Evolutionary conservation across 2,329 filamentous ascomycete species (phyloP).

Genomic region (Alternaria ventricosa): DNA sequence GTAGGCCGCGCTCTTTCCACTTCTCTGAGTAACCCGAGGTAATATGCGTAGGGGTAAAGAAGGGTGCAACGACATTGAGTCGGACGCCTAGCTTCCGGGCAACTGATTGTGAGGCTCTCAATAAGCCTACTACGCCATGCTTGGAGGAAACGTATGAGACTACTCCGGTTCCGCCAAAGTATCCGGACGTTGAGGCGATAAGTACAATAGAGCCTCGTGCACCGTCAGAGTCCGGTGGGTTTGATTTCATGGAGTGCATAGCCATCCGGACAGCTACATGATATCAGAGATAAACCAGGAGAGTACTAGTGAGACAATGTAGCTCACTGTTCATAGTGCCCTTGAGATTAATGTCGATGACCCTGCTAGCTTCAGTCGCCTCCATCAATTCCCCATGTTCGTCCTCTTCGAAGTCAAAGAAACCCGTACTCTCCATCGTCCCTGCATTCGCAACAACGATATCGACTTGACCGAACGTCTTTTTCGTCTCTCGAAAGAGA

Average conservation of each 20-base stretch:
- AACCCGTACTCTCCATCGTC: conserved; percentile 47
- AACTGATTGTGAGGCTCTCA: conserved; percentile 46
- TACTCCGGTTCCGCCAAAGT: conserved; percentile 54
- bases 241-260: conserved; percentile 45
- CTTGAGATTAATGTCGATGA: conserved; percentile 53
- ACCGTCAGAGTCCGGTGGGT: conserved; percentile 29
- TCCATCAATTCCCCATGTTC: conserved; percentile 38
- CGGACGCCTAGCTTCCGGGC: conserved; percentile 48
- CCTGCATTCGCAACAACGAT: conserved; percentile 54
- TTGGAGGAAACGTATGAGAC: conserved; percentile 54
- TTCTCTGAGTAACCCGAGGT: conserved; percentile 47
- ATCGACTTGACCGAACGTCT: conserved; percentile 47
- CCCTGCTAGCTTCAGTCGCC: conserved; percentile 27
- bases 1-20: conserved; percentile 51
- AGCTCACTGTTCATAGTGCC: conserved; percentile 54
- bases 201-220: conserved; percentile 49
- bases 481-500: conserved; percentile 42
- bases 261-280: conserved; percentile 31
- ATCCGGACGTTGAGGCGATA: conserved; percentile 52
- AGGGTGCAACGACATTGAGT: conserved; percentile 57
- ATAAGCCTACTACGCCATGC: conserved; percentile 51
- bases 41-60: conserved; percentile 56
- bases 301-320: not conserved
- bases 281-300: not conserved
- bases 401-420: conserved; percentile 43